Conservation (phyloP, 2,329 filamentous ascomycete genomes). For the Aspergillus carbonarius region DNA sequence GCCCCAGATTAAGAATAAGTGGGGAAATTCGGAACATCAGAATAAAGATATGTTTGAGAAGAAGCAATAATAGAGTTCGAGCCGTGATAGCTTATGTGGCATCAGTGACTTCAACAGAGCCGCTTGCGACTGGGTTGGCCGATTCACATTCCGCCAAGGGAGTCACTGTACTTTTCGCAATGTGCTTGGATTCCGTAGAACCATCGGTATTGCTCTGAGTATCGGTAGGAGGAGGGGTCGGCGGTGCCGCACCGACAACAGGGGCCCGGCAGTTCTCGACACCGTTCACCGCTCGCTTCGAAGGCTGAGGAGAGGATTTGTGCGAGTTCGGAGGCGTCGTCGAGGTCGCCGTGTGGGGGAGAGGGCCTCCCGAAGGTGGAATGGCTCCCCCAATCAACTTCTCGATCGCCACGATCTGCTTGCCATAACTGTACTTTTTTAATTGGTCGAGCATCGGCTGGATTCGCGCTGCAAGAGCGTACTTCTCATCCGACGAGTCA, state of each 20-base stretch:
- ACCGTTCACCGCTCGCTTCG: conserved; percentile 32
- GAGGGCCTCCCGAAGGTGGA: conserved; percentile 24
- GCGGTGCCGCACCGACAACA: conserved; percentile 57
- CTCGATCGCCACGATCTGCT: conserved; percentile 66
- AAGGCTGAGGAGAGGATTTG: conserved; percentile 40
- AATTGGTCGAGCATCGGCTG: conserved; percentile 60
- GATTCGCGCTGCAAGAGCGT: conserved; percentile 62
- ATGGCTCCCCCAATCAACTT: conserved; percentile 50
- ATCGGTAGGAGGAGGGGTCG: conserved; percentile 66
- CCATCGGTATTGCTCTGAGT: conserved; percentile 61
- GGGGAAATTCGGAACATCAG: conserved; percentile 21
- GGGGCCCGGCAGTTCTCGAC: conserved; percentile 46
- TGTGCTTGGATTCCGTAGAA: conserved; percentile 38
- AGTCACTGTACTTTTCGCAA: conserved; percentile 36
- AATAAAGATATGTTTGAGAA: conserved; percentile 27
- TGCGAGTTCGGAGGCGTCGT: conserved; percentile 42
- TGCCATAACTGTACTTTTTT: conserved; percentile 64
- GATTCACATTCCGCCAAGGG: conserved; percentile 33
- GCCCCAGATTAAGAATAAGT: conserved; percentile 36
- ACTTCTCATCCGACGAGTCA: conserved; percentile 53
- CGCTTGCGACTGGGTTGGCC: conserved; percentile 24
- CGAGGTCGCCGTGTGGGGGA: conserved; percentile 35
- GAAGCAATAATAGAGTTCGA: conserved; percentile 15
- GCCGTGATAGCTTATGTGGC: conserved; percentile 19
- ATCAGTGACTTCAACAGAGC: conserved; percentile 28